phyloP scores from a whole-genome alignment of 805 yeast genomes.

The Wickerhamomyces pijperi region DNA sequence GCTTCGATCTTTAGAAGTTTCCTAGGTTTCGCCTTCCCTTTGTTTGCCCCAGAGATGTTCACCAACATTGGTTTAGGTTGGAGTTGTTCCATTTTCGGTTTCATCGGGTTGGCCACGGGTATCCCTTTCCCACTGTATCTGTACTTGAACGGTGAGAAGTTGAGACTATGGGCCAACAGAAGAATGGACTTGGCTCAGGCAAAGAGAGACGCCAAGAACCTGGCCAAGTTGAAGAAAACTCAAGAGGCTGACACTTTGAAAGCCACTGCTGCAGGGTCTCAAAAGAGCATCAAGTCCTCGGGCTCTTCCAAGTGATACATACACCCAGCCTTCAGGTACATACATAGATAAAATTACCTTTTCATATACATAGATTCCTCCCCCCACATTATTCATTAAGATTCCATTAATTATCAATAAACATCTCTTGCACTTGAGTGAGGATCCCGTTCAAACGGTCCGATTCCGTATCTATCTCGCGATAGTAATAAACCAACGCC shows the following conservation, averaged over 20 bases:
- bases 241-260: background rate
- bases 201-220: slow-evolving; percentile 29
- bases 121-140: slow-evolving; percentile 60
- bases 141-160: slow-evolving; percentile 40
- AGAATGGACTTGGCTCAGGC: slow-evolving; percentile 37
- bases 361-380: no score
- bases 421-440: no score
- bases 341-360: no score
- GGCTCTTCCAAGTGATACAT: no score
- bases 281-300: no score
- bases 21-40: slow-evolving; percentile 61
- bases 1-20: slow-evolving; percentile 57
- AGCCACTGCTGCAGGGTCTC: no score
- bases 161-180: slow-evolving; percentile 48
- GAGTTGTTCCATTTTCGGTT: slow-evolving; percentile 57
- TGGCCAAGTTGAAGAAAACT: slow-evolving; percentile 7
- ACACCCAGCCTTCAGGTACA: no score
- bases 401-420: no score
- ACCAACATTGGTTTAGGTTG: slow-evolving; percentile 50
- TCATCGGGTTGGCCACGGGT: slow-evolving; percentile 45
- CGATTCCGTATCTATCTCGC: no score
- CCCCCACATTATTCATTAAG: slow-evolving; percentile 1
- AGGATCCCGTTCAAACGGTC: no score
- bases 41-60: slow-evolving; percentile 52
- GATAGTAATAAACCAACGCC: slow-evolving; percentile 23